phyloP scores from a whole-genome alignment of 2,329 filamentous ascomycete species.

The Neofusicoccum umdonicola region DNA sequence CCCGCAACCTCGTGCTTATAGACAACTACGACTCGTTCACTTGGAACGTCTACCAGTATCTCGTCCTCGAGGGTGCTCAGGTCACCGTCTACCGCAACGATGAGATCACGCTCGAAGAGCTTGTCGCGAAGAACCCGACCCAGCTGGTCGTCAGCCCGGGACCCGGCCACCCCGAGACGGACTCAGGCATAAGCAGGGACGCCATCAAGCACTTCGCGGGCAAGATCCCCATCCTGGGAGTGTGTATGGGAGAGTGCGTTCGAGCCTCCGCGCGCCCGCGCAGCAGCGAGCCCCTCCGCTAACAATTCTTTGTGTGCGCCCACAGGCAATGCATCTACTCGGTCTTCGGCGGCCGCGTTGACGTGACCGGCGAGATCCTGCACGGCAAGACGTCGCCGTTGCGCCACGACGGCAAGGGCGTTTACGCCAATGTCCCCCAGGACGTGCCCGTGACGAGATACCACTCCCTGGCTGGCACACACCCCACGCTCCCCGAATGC shows the following conservation, averaged over 20 bases:
- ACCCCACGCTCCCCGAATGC: conserved; percentile 78
- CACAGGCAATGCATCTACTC: conserved; percentile 89
- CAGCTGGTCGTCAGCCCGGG: conserved; percentile 94
- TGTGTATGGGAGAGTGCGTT: conserved; percentile 92
- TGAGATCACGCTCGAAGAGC: conserved; percentile 78
- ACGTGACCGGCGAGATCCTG: conserved; percentile 90
- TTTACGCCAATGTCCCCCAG: conserved; percentile 78
- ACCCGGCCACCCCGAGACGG: conserved; percentile 85
- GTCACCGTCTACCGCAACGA: conserved; percentile 93
- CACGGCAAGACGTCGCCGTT: conserved; percentile 95
- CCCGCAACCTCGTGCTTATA: conserved; percentile 89
- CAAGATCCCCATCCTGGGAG: conserved; percentile 93
- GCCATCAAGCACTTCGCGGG: conserved; percentile 89
- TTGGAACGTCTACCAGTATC: conserved; percentile 98
- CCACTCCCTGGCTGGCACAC: conserved; percentile 91
- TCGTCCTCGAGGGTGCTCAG: conserved; percentile 89
- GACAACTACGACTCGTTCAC: conserved; percentile 99
- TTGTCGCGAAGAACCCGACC: conserved; percentile 80
- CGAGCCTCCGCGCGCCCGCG: background rate
- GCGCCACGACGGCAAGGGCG: conserved; percentile 85
- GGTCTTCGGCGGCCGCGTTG: conserved; percentile 86
- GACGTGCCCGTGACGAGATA: conserved; percentile 88
- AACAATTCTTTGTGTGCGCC: conserved; percentile 4
- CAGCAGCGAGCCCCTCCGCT: conserved; percentile 4
- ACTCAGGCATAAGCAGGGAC: conserved; percentile 90